Base-by-base conservation (phyloP, 192 early-diverging fungal genomes). In the Rhizoclosmatium globosum region DNA sequence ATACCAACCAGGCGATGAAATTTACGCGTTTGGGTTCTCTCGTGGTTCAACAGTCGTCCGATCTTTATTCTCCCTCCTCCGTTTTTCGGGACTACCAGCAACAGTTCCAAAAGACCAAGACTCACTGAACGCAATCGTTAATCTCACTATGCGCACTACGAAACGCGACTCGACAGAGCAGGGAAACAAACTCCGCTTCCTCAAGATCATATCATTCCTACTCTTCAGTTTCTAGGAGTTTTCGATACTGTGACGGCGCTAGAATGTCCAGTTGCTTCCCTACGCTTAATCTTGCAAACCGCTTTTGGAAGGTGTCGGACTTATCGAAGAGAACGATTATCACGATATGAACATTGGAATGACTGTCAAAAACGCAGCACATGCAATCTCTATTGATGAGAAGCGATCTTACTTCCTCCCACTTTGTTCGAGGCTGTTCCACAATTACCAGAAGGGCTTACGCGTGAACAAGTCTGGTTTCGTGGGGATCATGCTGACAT, bases 1-100 rank as follows among this genome's bases (percentile, higher is more conserved):
- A 45, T 79, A 79, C 59, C 6, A 64, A 38, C 21, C 31, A 43
- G 69, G 69, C 38, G 78, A 79, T 62, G 78, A 79, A 44, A 79
- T 79, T 48, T 76, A 59, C 31, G 78, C 78, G 57, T 69, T 79
- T 43, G 78, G 78, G 11, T 79, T 79, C 71, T 23, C 15, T 38
- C 71, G 78, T 13, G 78, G 78, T 39, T 31, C 71, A 42, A 79
- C 78, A 4, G 77, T 79, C 57, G 78, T 79, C 57, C 47, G 78
- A 17, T 79, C 78, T 19, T 71, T 79, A 3, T 72, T 71, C 60
- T 67, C 66, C 2, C 77, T 79, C 72, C 77, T 79, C 41, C 78
- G 78, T 4, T 64, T 41, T 50, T 47, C 61, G 2, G 78, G 78
- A 17, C 71, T 31, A 31, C 31, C 31, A 31, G 31, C 31, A 31